A percentile compares a stretch with the other conserved stretches of the same genome.
These are phyloP conservation scores for Musa schizocarpa DNA, from an alignment of 176 grass and related monocot species.

Conservation along the genomic window DNA sequence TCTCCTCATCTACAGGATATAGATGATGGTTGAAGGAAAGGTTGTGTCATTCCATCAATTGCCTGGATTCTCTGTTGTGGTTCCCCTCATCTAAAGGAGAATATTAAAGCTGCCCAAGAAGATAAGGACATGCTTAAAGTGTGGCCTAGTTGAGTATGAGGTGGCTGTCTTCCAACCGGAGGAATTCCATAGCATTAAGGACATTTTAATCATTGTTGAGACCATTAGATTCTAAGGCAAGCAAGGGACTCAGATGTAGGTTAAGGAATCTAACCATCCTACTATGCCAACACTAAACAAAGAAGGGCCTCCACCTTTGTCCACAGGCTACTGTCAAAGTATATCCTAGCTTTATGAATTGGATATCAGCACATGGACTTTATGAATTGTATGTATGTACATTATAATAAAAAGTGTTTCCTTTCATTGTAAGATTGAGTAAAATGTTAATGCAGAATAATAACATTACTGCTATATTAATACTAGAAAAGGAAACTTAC, in stretches of 20 bases:
- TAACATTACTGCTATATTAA: no score
- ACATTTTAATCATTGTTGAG: neutral
- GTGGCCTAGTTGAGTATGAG: neutral
- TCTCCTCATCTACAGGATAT: neutral
- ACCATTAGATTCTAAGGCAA: neutral
- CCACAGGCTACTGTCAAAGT: neutral
- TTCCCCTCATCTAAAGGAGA: neutral
- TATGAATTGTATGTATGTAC: no score
- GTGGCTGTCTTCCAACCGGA: neutral
- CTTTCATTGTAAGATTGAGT: no score
- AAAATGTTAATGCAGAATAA: neutral
- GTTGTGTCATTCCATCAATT: neutral
- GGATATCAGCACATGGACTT: no score
- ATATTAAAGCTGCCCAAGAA: neutral
- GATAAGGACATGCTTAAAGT: neutral
- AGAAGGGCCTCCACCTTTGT: neutral
- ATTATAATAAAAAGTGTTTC: no score
- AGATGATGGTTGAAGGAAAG: neutral
- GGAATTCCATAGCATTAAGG: neutral
- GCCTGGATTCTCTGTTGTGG: neutral
- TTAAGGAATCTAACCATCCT: slow-evolving; percentile 3
- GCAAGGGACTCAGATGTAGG: neutral
- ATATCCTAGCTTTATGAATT: no score
- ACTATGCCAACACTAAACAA: neutral
- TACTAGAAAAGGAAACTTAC: no score